Evolutionary conservation across 495 filamentous ascomycete species (phyloP), one percentile per base, ranked within the genome.

Genomic region (Neurospora sp.): DNA sequence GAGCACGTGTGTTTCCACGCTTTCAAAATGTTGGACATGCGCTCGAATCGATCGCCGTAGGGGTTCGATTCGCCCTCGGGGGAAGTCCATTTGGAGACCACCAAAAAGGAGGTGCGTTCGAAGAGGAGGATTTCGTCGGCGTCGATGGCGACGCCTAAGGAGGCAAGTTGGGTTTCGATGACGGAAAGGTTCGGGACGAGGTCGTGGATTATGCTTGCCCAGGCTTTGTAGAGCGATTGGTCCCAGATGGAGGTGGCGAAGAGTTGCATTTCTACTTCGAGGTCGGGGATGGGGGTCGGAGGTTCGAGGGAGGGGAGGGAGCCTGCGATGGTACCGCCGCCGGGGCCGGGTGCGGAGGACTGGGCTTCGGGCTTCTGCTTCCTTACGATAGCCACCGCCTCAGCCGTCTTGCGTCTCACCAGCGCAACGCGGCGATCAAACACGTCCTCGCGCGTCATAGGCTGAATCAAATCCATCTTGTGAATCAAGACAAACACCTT

Each of bases 221-320:
- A 99, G 6, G 96, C 96, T 77, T 94, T 95, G 85, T 99, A 99
- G n/a, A 99, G 85, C 14, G 91, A 94, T 81, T 99, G 94, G 80
- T 99, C 96, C 96, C 96, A 99, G 83, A 99, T 99, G 54, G 92
- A 96, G 9, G 96, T 98, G 38, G 93, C 92, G 79, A 95, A 98
- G 75, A 92, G 88, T 59, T 84, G 87, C 72, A 91, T 90, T 73
- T 90, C 86, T 69, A 90, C 88, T 73, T 90, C 86, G 75, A 92
- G 82, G 48, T 82, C 80, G 44, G 69, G 69, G 70, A 71, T 66
- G 18, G 27, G 4, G 48, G 71, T 14, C 31, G 59, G 46, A 16
- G 71, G 46, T 38, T 42, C 20, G 39, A 71, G 37, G 35, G 69
- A 35, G 40, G 69, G 73, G 12, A 71, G n/a, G 37, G 75, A 9